Conservation (phyloP, 2,329 filamentous ascomycete genomes). For the Chalaropsis thielavioides region DNA sequence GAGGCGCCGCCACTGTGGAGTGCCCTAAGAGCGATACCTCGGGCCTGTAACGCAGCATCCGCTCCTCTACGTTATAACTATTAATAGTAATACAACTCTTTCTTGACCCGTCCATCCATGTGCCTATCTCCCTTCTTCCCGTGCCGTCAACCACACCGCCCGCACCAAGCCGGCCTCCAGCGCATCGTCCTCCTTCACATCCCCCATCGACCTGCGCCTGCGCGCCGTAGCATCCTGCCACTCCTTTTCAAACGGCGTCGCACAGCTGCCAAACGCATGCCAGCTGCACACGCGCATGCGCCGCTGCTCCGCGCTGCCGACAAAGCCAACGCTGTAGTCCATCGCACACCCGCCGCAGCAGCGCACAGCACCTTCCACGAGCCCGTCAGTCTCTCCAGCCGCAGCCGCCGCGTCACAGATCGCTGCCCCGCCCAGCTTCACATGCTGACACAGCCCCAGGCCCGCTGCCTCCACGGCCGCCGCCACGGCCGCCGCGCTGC, state of each 20-base stretch:
- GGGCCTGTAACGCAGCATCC: not conserved
- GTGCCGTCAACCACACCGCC: constrained; percentile 4
- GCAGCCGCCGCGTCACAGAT: not conserved
- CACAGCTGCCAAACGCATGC: constrained; percentile 13
- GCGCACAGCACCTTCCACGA: not conserved
- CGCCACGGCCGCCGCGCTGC: not conserved
- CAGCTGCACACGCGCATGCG: not conserved
- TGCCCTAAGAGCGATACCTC: not conserved
- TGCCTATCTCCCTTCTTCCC: not conserved
- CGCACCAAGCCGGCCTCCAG: constrained; percentile 4
- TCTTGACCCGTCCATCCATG: not conserved
- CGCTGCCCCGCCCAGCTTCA: not conserved
- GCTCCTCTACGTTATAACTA: not conserved
- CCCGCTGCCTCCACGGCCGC: not conserved
- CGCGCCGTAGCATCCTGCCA: constrained; percentile 10
- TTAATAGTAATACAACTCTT: not conserved
- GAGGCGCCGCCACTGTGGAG: not conserved
- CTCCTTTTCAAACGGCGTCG: constrained; percentile 3
- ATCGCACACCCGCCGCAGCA: not conserved
- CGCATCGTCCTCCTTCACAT: not conserved
- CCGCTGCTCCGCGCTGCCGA: not conserved
- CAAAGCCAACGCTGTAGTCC: constrained; percentile 5
- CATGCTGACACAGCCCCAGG: constrained; percentile 9
- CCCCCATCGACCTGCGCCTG: not conserved
- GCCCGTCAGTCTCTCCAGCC: not conserved